Percentiles rank a stretch among this genome's conserved stretches.
phyloP scores from a whole-genome alignment of 768 basidiomycete genomes.

The Pisolithus microcarpus region DNA sequence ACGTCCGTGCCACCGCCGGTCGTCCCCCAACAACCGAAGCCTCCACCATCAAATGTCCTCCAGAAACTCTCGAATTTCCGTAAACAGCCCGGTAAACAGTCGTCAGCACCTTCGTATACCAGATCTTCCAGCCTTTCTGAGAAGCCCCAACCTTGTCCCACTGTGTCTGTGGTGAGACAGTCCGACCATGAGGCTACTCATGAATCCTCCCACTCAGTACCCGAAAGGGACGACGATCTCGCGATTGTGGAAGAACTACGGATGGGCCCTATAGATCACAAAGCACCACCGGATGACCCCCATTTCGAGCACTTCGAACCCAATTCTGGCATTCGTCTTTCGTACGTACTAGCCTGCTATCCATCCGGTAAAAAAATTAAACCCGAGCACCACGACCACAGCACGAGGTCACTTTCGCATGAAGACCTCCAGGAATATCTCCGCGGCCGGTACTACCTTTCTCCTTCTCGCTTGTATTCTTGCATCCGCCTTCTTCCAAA shows the following conservation, averaged over 20 bases:
- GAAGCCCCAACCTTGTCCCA: conserved; percentile 8
- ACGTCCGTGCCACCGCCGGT: not conserved
- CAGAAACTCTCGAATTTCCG: conserved; percentile 40
- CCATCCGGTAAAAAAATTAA: not conserved
- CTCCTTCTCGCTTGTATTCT: conserved; percentile 86
- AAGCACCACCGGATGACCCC: conserved; percentile 64
- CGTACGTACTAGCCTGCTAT: conserved; percentile 41
- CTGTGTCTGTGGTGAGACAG: conserved; percentile 3
- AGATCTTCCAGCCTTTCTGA: conserved; percentile 22
- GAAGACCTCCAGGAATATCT: conserved; percentile 77
- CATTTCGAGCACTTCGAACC: conserved; percentile 78
- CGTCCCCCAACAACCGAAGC: conserved; percentile 19
- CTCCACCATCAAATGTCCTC: conserved; percentile 48
- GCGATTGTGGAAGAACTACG: conserved; percentile 70
- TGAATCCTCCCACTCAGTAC: conserved; percentile 5
- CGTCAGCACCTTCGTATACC: conserved; percentile 20
- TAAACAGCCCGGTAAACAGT: conserved; percentile 11
- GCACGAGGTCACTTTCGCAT: conserved; percentile 67
- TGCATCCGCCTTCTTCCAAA: conserved; percentile 68
- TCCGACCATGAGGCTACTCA: conserved; percentile 1
- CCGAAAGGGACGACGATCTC: conserved; percentile 51
- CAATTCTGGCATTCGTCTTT: conserved; percentile 79
- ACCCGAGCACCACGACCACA: conserved; percentile 25
- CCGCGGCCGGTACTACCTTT: conserved; percentile 76
- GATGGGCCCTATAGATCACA: conserved; percentile 73